phyloP scores from a whole-genome alignment of 202 grass and related monocot genomes.

The Carex arenaria region DNA sequence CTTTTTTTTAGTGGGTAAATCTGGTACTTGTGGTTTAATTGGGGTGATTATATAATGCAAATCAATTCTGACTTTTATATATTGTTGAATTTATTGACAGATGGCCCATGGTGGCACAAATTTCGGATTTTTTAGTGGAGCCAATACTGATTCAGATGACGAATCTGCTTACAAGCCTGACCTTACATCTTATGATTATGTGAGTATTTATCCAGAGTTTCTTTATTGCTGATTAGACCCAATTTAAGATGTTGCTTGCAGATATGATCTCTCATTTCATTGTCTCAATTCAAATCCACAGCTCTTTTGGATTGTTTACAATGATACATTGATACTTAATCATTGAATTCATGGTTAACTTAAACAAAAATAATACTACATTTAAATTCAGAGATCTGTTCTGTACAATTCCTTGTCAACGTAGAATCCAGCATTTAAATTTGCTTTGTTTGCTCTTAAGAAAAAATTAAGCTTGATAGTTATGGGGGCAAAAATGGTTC shows the following conservation, averaged over 20 bases:
- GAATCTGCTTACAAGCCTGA: conserved; percentile 85
- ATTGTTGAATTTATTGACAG: conserved; percentile 31
- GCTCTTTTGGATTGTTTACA: conserved; percentile 23
- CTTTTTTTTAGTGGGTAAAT: conserved; percentile 29
- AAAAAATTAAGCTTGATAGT: neutral
- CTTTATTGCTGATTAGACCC: neutral
- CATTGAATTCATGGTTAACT: neutral
- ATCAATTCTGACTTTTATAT: conserved; percentile 14
- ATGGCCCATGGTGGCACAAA: conserved; percentile 99
- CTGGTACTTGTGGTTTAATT: conserved; percentile 22
- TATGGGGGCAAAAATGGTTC: neutral
- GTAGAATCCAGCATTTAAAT: neutral
- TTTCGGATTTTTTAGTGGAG: conserved; percentile 94
- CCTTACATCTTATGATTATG: conserved; percentile 97
- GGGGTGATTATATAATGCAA: conserved; percentile 20
- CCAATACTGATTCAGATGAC: conserved; percentile 92
- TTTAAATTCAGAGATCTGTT: neutral
- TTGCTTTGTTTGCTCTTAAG: neutral
- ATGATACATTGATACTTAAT: conserved; percentile 2
- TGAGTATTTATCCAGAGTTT: conserved; percentile 30
- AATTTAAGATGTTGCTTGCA: neutral
- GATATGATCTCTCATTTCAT: neutral
- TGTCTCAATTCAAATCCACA: conserved; percentile 9
- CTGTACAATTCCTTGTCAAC: neutral
- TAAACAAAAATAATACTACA: neutral